phyloP scores from a whole-genome alignment of 139 green algal genomes.

The Chlorella sp. region DNA sequence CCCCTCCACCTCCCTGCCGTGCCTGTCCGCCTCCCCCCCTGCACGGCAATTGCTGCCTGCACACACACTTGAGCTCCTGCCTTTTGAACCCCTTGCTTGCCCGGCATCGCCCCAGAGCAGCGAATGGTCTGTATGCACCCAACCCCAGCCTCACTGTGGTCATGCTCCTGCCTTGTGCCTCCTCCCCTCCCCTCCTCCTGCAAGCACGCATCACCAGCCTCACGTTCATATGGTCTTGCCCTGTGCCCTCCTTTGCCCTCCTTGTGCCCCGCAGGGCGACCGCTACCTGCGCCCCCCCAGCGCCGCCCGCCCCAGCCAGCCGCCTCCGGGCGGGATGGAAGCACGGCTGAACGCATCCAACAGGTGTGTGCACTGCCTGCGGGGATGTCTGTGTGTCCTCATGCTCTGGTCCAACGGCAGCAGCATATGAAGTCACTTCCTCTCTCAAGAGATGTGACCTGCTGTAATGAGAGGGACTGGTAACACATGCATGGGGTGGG shows the following conservation, averaged over 20 bases:
- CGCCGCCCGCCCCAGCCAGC: not conserved
- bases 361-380: not conserved
- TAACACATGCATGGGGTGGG: no score
- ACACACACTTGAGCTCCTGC: not conserved
- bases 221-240: not conserved
- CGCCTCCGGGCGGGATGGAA: not conserved
- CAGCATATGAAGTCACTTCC: no score
- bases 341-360: not conserved
- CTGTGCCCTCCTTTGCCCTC: not conserved
- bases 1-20: not conserved
- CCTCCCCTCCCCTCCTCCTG: not conserved
- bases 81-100: no score
- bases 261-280: conserved; percentile 10
- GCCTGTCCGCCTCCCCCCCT: no score
- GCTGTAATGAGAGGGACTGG: no score
- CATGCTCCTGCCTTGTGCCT: not conserved
- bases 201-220: not conserved
- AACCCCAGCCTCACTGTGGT: no score
- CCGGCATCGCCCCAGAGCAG: no score
- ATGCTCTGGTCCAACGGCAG: not conserved
- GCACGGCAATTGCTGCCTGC: not conserved
- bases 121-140: no score
- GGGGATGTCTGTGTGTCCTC: not conserved
- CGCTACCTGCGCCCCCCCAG: conserved; percentile 21
- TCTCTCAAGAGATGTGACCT: no score